Conservation (phyloP, 192 early-diverging fungal genomes). For the Backusella parvicylindrica region DNA sequence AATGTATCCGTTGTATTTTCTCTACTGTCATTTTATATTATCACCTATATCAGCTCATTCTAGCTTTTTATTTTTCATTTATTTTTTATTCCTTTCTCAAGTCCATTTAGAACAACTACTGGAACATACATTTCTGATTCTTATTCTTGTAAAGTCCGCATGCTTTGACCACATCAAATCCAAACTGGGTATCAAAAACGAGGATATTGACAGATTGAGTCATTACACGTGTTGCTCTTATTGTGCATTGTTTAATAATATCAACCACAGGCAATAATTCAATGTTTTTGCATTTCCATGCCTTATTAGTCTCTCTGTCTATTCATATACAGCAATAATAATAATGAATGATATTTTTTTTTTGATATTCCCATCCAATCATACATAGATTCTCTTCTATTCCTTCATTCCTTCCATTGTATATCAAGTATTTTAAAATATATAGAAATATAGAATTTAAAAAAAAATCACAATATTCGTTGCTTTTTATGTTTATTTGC, state of each 20-base stretch:
- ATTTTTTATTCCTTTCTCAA: not conserved
- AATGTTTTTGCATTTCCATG: too few relatives aligned
- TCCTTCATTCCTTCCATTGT: not conserved
- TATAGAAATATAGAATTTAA: not conserved
- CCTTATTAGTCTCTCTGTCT: too few relatives aligned
- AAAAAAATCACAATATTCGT: not conserved
- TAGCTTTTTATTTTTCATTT: not conserved
- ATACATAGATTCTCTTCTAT: not conserved
- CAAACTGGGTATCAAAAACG: not conserved
- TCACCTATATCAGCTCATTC: not conserved
- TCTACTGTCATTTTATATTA: not conserved
- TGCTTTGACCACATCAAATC: not conserved
- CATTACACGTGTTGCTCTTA: not conserved
- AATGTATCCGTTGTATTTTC: too few relatives aligned
- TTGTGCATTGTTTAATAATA: not conserved
- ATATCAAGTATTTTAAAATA: not conserved
- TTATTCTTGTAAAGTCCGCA: not conserved
- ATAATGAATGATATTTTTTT: too few relatives aligned
- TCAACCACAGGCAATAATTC: not conserved
- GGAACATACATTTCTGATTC: not conserved
- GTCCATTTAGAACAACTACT: not conserved
- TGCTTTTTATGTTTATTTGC: slow-evolving; percentile 16
- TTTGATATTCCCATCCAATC: too few relatives aligned
- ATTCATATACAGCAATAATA: too few relatives aligned
- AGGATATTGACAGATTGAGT: not conserved